A percentile compares a stretch with the other conserved stretches of the same genome.
phyloP scores from a whole-genome alignment of 2,329 filamentous ascomycete species.

The Penicillium sp. region DNA sequence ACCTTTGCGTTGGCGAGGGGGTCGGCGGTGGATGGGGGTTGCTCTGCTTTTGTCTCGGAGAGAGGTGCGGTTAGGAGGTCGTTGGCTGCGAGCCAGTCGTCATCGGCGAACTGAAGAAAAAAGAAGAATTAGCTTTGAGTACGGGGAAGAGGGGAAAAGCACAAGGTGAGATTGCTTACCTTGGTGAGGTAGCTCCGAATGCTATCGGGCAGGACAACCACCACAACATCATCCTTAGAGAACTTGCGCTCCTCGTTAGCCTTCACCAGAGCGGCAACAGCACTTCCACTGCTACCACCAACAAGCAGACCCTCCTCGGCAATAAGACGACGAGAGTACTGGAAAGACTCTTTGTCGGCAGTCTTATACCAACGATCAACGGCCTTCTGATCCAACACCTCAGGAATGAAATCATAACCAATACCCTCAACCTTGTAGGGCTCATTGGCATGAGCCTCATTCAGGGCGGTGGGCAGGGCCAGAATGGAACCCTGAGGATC shows the following conservation, averaged over 20 bases:
- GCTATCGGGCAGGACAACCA: slow-evolving; percentile 91
- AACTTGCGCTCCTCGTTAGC: slow-evolving; percentile 78
- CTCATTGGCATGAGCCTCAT: slow-evolving; percentile 78
- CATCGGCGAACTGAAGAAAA: slow-evolving; percentile 81
- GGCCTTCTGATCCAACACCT: slow-evolving; percentile 78
- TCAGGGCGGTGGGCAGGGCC: slow-evolving; percentile 77
- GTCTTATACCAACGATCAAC: slow-evolving; percentile 99
- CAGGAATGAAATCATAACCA: slow-evolving; percentile 96
- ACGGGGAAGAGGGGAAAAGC: neutral
- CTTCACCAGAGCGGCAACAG: slow-evolving; percentile 78
- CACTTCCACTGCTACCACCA: slow-evolving; percentile 90
- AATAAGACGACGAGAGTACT: slow-evolving; percentile 86
- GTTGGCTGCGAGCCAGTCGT: slow-evolving; percentile 98
- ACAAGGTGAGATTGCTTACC: slow-evolving; percentile 39
- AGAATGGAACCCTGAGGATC: slow-evolving; percentile 93
- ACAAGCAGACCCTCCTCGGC: slow-evolving; percentile 92
- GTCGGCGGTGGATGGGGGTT: slow-evolving; percentile 57
- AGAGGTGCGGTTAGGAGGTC: slow-evolving; percentile 74
- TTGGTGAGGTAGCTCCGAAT: slow-evolving; percentile 97
- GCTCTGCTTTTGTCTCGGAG: slow-evolving; percentile 37
- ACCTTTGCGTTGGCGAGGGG: slow-evolving; percentile 80
- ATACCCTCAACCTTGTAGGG: slow-evolving; percentile 98
- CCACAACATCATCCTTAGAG: slow-evolving; percentile 81
- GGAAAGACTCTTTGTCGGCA: slow-evolving; percentile 87
- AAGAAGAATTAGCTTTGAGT: slow-evolving; percentile 14